phyloP scores from a whole-genome alignment of 2,329 filamentous ascomycete species.

The Cladosporium halotolerans region DNA sequence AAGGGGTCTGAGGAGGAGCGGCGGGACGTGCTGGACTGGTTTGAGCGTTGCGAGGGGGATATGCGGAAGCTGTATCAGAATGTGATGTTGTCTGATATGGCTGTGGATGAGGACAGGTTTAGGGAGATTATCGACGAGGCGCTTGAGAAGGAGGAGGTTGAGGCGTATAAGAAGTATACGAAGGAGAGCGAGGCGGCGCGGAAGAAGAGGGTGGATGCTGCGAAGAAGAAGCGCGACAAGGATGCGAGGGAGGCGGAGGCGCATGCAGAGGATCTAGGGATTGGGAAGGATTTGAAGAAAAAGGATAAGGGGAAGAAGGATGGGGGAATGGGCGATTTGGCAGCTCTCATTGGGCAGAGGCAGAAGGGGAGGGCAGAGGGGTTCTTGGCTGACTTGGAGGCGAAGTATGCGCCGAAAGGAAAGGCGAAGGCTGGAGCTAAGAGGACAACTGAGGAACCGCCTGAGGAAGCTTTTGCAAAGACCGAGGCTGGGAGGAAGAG shows the following conservation, averaged over 20 bases:
- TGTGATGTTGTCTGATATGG: conserved; percentile 79
- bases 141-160: conserved; percentile 63
- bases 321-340: conserved; percentile 44
- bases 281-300: conserved; percentile 54
- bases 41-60: conserved; percentile 64
- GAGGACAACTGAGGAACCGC: conserved; percentile 52
- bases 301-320: conserved; percentile 28
- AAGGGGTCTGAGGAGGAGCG: conserved; percentile 81
- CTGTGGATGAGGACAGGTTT: conserved; percentile 82
- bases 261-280: conserved; percentile 66
- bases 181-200: conserved; percentile 54
- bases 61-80: conserved; percentile 71
- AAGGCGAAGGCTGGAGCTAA: conserved; percentile 46
- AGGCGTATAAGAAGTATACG: conserved; percentile 61
- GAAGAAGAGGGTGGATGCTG: conserved; percentile 47
- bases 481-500: conserved; percentile 19
- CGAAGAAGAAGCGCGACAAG: conserved; percentile 61
- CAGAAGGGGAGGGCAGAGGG: conserved; percentile 55
- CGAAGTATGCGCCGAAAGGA: conserved; percentile 57
- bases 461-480: conserved; percentile 56
- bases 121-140: conserved; percentile 73
- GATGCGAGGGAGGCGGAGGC: conserved; percentile 60
- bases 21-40: conserved; percentile 69
- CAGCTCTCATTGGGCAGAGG: conserved; percentile 67
- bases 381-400: conserved; percentile 69